A percentile compares a stretch with the other conserved stretches of the same genome.
phyloP scores from a whole-genome alignment of 768 basidiomycete species.

The Mycena pura region DNA sequence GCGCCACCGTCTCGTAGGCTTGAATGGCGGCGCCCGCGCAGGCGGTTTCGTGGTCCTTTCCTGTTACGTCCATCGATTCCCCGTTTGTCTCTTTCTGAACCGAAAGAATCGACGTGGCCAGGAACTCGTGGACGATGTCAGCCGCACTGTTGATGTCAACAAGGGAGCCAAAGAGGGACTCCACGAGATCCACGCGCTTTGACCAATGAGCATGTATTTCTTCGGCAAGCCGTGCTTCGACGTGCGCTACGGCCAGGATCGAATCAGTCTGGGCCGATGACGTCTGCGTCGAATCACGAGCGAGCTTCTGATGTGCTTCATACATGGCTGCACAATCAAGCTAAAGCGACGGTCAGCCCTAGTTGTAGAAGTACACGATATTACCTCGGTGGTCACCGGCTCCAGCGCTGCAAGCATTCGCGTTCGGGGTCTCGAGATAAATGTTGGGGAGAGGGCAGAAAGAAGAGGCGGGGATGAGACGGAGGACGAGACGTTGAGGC shows the following conservation, averaged over 20 bases:
- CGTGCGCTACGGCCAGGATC: not conserved
- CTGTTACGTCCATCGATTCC: not conserved
- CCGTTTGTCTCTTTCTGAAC: not conserved
- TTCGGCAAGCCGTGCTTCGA: slow-evolving; percentile 4
- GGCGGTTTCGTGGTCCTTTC: not conserved
- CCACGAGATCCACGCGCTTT: slow-evolving; percentile 2
- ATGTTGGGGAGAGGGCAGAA: not conserved
- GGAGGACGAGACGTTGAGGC: no score
- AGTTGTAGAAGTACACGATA: not conserved
- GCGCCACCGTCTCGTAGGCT: slow-evolving; percentile 1
- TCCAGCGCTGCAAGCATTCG: slow-evolving; percentile 6
- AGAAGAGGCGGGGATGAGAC: not conserved
- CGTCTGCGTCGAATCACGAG: not conserved
- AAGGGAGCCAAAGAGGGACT: slow-evolving; percentile 11
- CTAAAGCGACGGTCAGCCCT: not conserved
- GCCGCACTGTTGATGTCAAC: slow-evolving; percentile 2
- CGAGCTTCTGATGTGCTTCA: not conserved
- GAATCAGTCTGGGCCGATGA: not conserved
- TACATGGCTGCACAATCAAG: not conserved
- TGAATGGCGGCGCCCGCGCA: not conserved
- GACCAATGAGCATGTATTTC: slow-evolving; percentile 1
- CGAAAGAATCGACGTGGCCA: slow-evolving; percentile 2
- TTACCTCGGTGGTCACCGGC: not conserved
- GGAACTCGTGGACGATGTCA: slow-evolving; percentile 10
- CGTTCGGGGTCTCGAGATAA: not conserved